Evolutionary conservation across 345 rosid species (phyloP), one percentile per base, ranked within the genome.

Genomic region (Acer negundo): DNA sequence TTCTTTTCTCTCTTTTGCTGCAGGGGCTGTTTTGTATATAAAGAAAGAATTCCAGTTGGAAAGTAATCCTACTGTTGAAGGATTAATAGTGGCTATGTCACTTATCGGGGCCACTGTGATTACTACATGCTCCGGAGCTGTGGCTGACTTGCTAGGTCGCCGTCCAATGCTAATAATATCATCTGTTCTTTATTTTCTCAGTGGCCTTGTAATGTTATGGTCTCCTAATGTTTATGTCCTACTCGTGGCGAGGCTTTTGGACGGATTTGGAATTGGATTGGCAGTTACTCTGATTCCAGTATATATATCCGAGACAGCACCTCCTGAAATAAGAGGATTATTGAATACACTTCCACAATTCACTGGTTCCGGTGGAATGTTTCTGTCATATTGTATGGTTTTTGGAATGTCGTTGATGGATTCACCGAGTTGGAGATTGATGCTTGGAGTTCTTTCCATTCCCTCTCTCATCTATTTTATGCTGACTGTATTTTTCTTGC

Each of bases 291-390:
- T 96, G 63, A 92, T 90, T 64, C 99, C 99, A 22, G 88, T 96
- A 66, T 96, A 96, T 69, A 90, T 96, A 82, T 96, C 98, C 0
- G 99, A 96, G 88, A 91, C 94, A 23, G 93, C 99, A n/a, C 98
- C 97, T 11, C 93, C 99, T 6, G 99, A 96, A 82, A 96, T 91
- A 19, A 87, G 98, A 80, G 98, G 98, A 11, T 79, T 79, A 13
- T 81, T 94, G 86, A 94, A 92, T 81, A 97, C 97, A 62, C 95
- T 97, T 72, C 99, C 99, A 1, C 99, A 97, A 83, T 94, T 94
- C 79, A 86, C 91, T 2, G 99, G 99, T 55, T 91, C 94, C 61
- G 94, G 88, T 75, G 99, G 99, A 63, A 97, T 92, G 98, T 93
- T 92, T 79, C 26, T 97, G 47, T 85, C 98, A 2, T 97, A 94